Evolutionary conservation across 75 land plant species (phyloP).

Genomic region (Isoetes taiwanensis): DNA sequence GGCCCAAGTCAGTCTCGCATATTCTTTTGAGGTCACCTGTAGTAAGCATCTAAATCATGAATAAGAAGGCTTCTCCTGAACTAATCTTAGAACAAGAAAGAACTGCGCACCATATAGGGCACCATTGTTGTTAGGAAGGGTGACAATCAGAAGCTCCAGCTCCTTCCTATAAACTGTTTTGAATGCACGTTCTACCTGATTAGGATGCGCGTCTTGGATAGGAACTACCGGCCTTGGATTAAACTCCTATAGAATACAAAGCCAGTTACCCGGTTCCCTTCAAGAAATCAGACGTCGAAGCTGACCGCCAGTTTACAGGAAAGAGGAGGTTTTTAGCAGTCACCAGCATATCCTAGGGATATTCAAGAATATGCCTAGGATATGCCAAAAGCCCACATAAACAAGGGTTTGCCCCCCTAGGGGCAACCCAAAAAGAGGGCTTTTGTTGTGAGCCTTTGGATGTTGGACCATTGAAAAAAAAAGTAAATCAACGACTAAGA

Average conservation of each 20-base stretch:
- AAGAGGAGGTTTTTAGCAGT: no score
- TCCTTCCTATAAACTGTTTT: background rate
- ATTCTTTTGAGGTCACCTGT: constrained; percentile 2
- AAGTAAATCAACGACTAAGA: no score
- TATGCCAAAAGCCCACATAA: no score
- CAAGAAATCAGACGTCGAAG: no score
- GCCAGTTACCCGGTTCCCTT: no score
- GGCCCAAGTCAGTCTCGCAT: constrained; percentile 4
- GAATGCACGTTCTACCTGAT: constrained; percentile 2
- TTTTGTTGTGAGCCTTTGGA: no score
- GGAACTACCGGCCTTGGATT: background rate
- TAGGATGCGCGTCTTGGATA: background rate
- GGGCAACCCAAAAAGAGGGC: no score
- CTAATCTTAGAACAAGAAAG: background rate
- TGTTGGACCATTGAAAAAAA: no score
- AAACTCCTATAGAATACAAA: background rate
- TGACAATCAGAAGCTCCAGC: constrained; percentile 2
- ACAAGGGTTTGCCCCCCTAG: no score
- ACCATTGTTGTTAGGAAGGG: background rate
- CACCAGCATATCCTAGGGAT: no score
- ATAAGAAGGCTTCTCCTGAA: background rate
- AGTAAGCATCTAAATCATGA: background rate
- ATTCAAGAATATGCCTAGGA: no score
- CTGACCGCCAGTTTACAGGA: no score
- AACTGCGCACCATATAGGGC: background rate